Conservation (phyloP, 225 moss, liverwort and hornwort species). For the Neckera pumila region DNA sequence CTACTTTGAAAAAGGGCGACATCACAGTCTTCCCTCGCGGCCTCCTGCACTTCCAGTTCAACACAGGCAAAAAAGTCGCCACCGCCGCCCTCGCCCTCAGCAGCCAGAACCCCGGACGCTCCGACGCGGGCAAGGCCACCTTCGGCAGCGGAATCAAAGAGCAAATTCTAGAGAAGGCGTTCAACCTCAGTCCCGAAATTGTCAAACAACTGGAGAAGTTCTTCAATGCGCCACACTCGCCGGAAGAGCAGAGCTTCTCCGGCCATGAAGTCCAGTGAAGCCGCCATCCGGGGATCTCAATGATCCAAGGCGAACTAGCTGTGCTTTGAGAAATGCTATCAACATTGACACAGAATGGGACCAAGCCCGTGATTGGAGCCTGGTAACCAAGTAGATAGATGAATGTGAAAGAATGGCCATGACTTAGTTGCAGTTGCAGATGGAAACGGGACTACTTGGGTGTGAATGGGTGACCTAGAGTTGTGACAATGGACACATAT, state of each 20-base stretch:
- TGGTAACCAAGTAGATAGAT: neutral
- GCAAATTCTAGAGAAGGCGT: constrained; percentile 20
- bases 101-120: constrained; percentile 23
- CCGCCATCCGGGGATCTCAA: neutral
- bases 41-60: constrained; percentile 33
- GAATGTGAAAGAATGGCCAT: too few species aligned
- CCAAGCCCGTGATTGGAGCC: neutral
- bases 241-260: neutral
- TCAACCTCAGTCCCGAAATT: neutral
- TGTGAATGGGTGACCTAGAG: neutral
- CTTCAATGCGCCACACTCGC: neutral
- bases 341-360: neutral
- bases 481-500: neutral
- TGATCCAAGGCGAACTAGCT: neutral
- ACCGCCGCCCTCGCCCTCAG: neutral
- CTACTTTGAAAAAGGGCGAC: constrained; percentile 11
- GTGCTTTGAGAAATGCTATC: neutral
- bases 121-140: neutral
- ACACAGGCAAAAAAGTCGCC: neutral
- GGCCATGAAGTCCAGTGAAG: neutral
- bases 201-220: constrained; percentile 5
- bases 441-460: neutral
- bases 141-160: constrained; percentile 8
- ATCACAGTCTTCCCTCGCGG: constrained; percentile 34
- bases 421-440: too few species aligned